phyloP scores from a whole-genome alignment of 2,329 filamentous ascomycete genomes.

The Cucurbitaria berberidis region DNA sequence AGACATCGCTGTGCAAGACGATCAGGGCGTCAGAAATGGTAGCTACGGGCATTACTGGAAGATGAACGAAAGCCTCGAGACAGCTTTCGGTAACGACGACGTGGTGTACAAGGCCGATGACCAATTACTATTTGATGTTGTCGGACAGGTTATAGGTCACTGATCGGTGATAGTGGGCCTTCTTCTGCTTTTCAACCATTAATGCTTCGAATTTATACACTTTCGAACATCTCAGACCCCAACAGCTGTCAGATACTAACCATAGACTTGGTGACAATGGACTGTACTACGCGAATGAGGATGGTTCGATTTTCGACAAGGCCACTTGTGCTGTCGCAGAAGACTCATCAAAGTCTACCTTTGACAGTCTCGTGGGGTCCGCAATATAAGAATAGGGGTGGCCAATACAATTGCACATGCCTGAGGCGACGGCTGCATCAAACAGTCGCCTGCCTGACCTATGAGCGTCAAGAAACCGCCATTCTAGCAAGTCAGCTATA shows the following conservation, averaged over 20 bases:
- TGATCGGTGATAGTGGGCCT: conserved; percentile 1
- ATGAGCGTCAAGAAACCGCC: not conserved
- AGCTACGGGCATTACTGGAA: conserved; percentile 45
- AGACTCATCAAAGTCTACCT: not conserved
- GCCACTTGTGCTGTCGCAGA: too few relatives aligned
- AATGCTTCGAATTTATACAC: not conserved
- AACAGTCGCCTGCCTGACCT: not conserved
- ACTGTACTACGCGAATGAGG: too few relatives aligned
- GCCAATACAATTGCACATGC: not conserved
- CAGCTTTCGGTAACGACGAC: conserved; percentile 52
- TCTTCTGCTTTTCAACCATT: not conserved
- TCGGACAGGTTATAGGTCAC: conserved; percentile 30
- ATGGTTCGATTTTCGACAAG: too few relatives aligned
- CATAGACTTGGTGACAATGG: not conserved
- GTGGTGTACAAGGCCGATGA: conserved; percentile 49
- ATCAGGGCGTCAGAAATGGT: conserved; percentile 38
- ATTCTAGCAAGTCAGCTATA: not conserved
- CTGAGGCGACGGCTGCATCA: not conserved
- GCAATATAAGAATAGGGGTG: not conserved
- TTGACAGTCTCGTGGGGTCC: not conserved
- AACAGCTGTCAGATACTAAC: not conserved
- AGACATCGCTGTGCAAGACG: conserved; percentile 46
- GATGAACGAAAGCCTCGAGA: conserved; percentile 49
- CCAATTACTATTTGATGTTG: conserved; percentile 36
- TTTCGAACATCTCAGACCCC: not conserved